Base-by-base conservation (phyloP, 2,329 filamentous ascomycete species). In the Colletotrichum sp. region DNA sequence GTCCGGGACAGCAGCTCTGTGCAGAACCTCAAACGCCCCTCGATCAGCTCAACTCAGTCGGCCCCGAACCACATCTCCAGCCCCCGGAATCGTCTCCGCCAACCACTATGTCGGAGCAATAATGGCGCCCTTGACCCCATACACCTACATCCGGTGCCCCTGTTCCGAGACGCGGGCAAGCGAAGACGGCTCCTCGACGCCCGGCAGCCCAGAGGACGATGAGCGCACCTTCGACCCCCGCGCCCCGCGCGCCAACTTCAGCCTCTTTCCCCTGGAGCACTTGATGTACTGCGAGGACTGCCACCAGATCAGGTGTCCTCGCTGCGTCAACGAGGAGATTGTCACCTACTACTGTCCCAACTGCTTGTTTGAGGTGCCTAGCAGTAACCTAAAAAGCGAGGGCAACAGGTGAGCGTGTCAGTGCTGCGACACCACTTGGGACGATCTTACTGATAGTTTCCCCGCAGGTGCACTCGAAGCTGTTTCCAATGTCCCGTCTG, bases 271-370 rank as follows among this genome's bases (percentile, higher is more conserved):
- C 1, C 92, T 98, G 60, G 96, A 99, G 82, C 93, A 98, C 82
- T 91, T 99, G 30, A 90, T 99, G 55, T 99, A 98, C 87, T 99
- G 97, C 87, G 96, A 98, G 83, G 97, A 99, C 83, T 99, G 97
- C 84, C 95, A 98, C 83, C 94, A 98, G 85, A 98, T 99, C 77
- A 94, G 97, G 79, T 99, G 97, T 83, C 95, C 95, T 8, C 90
- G 96, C 86, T 99, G 97, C 82, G 94, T 98, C 70, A 92, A 93
- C 64, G 97, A 99, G 83, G 97, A 99, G 86, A 96, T 98, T 71
- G 93, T 98, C 64, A 97, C 95, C 70, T 98, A 96, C 89, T 99
- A 95, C 85, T 99, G 97, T 81, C 97, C 97, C 7, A 96, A 93
- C 83, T 99, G 97, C 83, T 87, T 99, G 73, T 99, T 99, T 81